These are phyloP conservation scores for Phyllosticta capitalensis DNA, from an alignment of 2,329 filamentous ascomycete species.

Conservation along the genomic window DNA sequence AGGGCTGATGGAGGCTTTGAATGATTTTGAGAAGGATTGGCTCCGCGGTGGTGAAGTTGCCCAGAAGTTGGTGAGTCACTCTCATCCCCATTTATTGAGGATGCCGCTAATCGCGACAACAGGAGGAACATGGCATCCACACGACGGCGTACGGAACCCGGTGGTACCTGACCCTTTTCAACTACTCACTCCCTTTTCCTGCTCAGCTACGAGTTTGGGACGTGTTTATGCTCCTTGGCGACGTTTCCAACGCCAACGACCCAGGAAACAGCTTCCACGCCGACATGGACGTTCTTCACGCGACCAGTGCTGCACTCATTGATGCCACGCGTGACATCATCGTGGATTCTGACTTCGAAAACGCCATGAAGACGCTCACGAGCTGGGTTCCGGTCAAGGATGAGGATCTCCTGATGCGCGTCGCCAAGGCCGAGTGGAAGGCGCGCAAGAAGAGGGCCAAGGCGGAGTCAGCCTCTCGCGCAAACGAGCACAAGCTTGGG, in stretches of 20 bases:
- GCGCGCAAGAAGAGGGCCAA: constrained; percentile 43
- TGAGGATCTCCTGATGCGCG: constrained; percentile 85
- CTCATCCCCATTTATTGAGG: background rate
- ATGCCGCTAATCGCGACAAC: constrained; percentile 16
- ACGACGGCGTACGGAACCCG: constrained; percentile 90
- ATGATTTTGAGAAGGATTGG: constrained; percentile 81
- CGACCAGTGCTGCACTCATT: constrained; percentile 79
- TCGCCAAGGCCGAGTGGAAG: constrained; percentile 82
- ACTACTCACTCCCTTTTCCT: constrained; percentile 88
- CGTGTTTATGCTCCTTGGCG: constrained; percentile 89
- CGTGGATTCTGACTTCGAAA: constrained; percentile 90
- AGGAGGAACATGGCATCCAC: constrained; percentile 70
- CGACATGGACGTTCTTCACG: constrained; percentile 80
- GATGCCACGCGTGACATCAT: constrained; percentile 83
- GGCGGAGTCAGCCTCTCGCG: background rate
- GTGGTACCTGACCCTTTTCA: constrained; percentile 97
- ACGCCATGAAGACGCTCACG: constrained; percentile 93
- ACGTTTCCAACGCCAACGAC: constrained; percentile 29
- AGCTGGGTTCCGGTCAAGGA: constrained; percentile 91
- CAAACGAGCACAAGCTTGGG: background rate
- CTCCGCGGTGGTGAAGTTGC: constrained; percentile 67
- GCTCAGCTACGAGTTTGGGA: constrained; percentile 96
- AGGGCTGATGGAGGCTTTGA: constrained; percentile 75
- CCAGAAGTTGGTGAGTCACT: constrained; percentile 59
- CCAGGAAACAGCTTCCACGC: constrained; percentile 24